Base-by-base conservation (phyloP, 129 eudicot species). In the Flaveria linearis region DNA sequence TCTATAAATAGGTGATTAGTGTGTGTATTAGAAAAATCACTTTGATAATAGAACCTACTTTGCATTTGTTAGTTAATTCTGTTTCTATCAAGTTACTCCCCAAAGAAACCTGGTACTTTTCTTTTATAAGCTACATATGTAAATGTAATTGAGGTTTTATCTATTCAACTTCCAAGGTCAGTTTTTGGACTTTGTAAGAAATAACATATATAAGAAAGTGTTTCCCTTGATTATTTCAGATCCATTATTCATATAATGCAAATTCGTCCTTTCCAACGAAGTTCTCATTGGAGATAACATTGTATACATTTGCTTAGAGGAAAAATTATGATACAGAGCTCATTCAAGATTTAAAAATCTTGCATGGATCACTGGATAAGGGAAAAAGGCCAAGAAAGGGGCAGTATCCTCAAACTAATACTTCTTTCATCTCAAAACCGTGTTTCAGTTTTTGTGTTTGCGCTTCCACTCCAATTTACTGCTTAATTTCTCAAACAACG, bases 41-140 rank as follows among this genome's bases (percentile, higher is more conserved):
- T n/a, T n/a, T n/a, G n/a, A n/a, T n/a, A n/a, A n/a, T n/a, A n/a
- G n/a, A n/a, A n/a, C n/a, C n/a, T n/a, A n/a, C n/a, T n/a, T n/a
- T n/a, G n/a, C n/a, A n/a, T n/a, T n/a, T n/a, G n/a, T n/a, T n/a
- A n/a, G n/a, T n/a, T n/a, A n/a, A n/a, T n/a, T n/a, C n/a, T n/a
- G n/a, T n/a, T n/a, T n/a, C n/a, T n/a, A n/a, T n/a, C n/a, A n/a
- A n/a, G n/a, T 3, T 22, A 22, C 18, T 5, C 57, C 22, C 56
- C 28, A 67, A 57, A n/a, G 11, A 46, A 47, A 22, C 73, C 73
- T 20, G 13, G 36, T 69, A 45, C 73, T 46, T 47, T 45, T 57
- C 64, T 20, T 69, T 45, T 46, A 30, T 43, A 69, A 69, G 16
- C 51, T 69, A 20, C 17, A 43, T 43, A 45, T 18, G 18, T 4